Base-by-base conservation (phyloP, 2,329 filamentous ascomycete species). In the Fusarium bactridioides region DNA sequence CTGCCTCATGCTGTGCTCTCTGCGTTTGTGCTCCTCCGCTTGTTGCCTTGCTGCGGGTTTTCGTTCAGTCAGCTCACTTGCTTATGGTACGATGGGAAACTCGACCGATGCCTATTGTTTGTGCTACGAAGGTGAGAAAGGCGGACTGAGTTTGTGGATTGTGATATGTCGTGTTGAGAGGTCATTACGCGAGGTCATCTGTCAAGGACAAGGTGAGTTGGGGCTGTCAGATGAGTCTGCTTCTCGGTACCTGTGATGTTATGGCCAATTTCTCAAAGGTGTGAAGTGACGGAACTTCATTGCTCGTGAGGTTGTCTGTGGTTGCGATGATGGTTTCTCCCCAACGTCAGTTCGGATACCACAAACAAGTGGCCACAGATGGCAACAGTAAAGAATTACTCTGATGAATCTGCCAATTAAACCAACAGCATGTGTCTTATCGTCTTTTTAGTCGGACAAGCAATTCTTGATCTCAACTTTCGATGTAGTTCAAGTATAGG, bases 1-100 rank as follows among this genome's bases (percentile, higher is more conserved):
- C 29, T 54, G 50, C 53, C 67, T 69, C 15, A 38, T 60, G 57
- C 54, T 57, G 63, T 69, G 45, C 50, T 44, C 16, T 33, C 62
- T 55, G 10, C 27, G 38, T 33, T 31, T 48, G n/a, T 41, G 31
- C 21, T 47, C 25, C 51, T 41, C 21, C 50, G 53, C 40, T 29
- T 25, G 51, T 37, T 60, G 51, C 61, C 61, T 73, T 44, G 44
- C 65, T 73, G 57, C 27, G 19, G 15, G 41, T 23, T 61, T 23
- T 55, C 50, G 47, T 55, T 54, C 43, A 43, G 44, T 47, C 57
- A 60, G 51, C 41, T 57, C 41, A 70, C 50, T 41, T 10, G 19
- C 5, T 19, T 21, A 53, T 60, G 58, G 33, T 62, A 33, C 61
- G 50, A 56, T 45, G 23, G 55, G 45, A 48, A 61, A 73, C 53